phyloP scores from a whole-genome alignment of 2,329 filamentous ascomycete species.

The Penicillium oxalicum region DNA sequence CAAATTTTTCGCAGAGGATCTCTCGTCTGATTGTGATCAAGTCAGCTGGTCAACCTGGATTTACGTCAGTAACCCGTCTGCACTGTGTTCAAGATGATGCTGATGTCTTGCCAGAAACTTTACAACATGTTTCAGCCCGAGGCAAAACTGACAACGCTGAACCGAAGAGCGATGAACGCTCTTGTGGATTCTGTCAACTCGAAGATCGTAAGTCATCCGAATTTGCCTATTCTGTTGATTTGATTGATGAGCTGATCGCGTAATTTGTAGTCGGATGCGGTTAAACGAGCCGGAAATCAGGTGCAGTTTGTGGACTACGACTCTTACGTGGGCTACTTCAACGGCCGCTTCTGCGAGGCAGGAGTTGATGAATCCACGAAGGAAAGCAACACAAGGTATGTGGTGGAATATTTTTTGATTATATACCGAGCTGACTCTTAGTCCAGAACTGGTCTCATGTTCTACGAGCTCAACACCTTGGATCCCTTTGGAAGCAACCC shows the following conservation, averaged over 20 bases:
- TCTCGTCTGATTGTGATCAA: background rate
- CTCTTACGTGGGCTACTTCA: background rate
- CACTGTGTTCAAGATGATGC: too few relatives aligned
- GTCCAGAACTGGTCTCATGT: conserved; percentile 4
- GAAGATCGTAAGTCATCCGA: background rate
- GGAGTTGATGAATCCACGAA: background rate
- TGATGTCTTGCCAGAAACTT: background rate
- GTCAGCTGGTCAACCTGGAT: background rate
- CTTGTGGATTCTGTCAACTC: background rate
- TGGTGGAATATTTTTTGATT: too few relatives aligned
- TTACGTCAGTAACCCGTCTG: background rate
- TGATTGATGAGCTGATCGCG: too few relatives aligned
- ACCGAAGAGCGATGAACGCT: background rate
- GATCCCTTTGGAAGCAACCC: conserved; percentile 6
- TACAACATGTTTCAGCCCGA: background rate
- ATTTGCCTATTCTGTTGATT: too few relatives aligned
- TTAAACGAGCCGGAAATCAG: background rate
- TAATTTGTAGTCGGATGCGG: background rate
- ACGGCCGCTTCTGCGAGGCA: background rate
- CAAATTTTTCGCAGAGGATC: background rate
- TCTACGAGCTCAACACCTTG: conserved; percentile 9
- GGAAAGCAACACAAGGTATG: background rate
- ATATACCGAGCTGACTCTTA: too few relatives aligned
- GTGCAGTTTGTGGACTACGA: background rate
- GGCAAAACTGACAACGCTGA: background rate